Evolutionary conservation across 2,329 filamentous ascomycete genomes (phyloP), one percentile per base, ranked within the genome.

Genomic region (Colletotrichum sojae): DNA sequence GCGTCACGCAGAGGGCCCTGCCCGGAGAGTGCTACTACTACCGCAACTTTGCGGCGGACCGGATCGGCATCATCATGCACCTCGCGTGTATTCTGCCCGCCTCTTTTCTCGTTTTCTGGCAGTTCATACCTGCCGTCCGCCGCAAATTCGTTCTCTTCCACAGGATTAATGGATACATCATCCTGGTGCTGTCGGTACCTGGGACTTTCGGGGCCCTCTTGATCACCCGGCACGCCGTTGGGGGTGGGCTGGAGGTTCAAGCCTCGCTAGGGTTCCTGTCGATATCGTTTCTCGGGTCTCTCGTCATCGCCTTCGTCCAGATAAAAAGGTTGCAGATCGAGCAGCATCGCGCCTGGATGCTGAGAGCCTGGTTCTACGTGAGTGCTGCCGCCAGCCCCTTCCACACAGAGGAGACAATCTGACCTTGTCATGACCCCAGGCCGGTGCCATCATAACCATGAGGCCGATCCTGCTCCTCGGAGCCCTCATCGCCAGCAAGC

Each of bases 271-370:
- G 83, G 0, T 53, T 83, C 0, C 72, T 88, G 2, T 81, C 77
- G 1, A 79, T 88, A 45, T 73, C 82, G 12, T 86, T 85, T 2
- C 73, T 83, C 0, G 71, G 74, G 1, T 79, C 82, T 4, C 74
- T 87, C 6, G 63, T 74, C 0, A 73, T 89, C 45, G 84, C 88
- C 0, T 84, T 83, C 43, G 78, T 84, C 73, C 89, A 89, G 70
- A 84, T 91, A 76, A 89, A 86, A 76, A 78, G 81, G 2, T 75
- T 90, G 6, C 88, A 90, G 73, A 87, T 91, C 55, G 86, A 89
- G 39, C 84, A 90, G 73, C 88, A 90, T 68, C 82, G 88, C 1
- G 85, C 86, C 3, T 90, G 88, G 88, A 90, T 90, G 88, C 74
- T 90, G n/a, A 76, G 88, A 13, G 81, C 84, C 3, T 85, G 84